These are phyloP conservation scores for Acephala macrosclerotiorum DNA, from an alignment of 2,329 filamentous ascomycete species.

Conservation along the genomic window DNA sequence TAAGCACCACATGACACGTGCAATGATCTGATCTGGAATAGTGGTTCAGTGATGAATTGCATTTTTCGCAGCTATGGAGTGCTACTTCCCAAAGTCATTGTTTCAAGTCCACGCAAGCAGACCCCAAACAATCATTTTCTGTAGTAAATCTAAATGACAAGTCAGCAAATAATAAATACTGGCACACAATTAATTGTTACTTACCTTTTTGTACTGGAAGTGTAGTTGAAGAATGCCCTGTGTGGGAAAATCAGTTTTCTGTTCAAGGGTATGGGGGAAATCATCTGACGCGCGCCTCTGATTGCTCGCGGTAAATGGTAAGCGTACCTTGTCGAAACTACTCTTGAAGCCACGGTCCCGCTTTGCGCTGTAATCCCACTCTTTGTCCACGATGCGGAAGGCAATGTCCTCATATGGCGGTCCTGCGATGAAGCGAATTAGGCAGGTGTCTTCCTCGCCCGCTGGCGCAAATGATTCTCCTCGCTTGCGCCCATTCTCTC, in stretches of 20 bases:
- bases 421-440: slow-evolving; percentile 94
- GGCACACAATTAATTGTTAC: slow-evolving; percentile 35
- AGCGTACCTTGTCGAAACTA: slow-evolving; percentile 92
- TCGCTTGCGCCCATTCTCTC: slow-evolving; percentile 86
- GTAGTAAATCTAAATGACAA: slow-evolving; percentile 57
- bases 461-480: slow-evolving; percentile 93
- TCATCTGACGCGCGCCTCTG: slow-evolving; percentile 19
- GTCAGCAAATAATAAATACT: slow-evolving; percentile 33
- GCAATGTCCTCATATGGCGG: slow-evolving; percentile 97
- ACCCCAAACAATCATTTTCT: slow-evolving; percentile 52
- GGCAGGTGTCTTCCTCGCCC: slow-evolving; percentile 94
- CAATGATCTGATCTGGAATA: slow-evolving; percentile 29
- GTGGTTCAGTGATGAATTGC: slow-evolving; percentile 36
- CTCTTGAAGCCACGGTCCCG: slow-evolving; percentile 93
- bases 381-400: slow-evolving; percentile 96
- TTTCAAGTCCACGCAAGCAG: slow-evolving; percentile 22
- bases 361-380: slow-evolving; percentile 99
- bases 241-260: slow-evolving; percentile 44
- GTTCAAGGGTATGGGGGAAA: slow-evolving; percentile 23
- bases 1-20: slow-evolving; percentile 35
- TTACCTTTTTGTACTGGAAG: slow-evolving; percentile 98
- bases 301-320: slow-evolving; percentile 20
- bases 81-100: slow-evolving; percentile 32
- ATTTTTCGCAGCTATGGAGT: slow-evolving; percentile 32
- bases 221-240: slow-evolving; percentile 95